Evolutionary conservation across 257 asterid species (phyloP).

Genomic region (Mentha longifolia): DNA sequence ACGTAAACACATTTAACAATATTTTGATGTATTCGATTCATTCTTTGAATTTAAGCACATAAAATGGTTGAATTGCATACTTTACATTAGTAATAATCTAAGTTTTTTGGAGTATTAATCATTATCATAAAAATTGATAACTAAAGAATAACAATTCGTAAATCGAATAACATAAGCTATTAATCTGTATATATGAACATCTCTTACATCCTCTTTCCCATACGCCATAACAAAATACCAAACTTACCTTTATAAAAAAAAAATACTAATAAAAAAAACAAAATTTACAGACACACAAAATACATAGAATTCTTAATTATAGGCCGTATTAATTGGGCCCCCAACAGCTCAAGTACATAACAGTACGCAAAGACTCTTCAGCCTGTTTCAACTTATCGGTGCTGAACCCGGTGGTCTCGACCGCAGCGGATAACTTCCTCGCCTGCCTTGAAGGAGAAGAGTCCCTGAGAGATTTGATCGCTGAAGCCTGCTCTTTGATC

Average conservation of each 20-base stretch:
- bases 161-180: neutral
- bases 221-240: neutral
- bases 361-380: slow-evolving; percentile 64
- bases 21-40: neutral
- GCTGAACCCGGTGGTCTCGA: slow-evolving; percentile 36
- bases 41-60: neutral
- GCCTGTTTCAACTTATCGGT: slow-evolving; percentile 43
- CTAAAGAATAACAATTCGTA: too few species aligned
- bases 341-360: slow-evolving; percentile 79
- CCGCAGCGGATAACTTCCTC: slow-evolving; percentile 42
- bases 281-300: neutral
- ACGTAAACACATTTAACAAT: too few species aligned
- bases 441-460: slow-evolving; percentile 40
- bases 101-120: too few species aligned
- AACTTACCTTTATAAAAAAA: too few species aligned
- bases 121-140: too few species aligned
- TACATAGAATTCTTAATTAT: neutral
- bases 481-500: slow-evolving; percentile 50
- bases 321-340: slow-evolving; percentile 47
- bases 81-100: too few species aligned
- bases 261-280: too few species aligned
- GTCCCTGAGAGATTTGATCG: slow-evolving; percentile 39
- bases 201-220: neutral
- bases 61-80: too few species aligned
- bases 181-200: neutral